A percentile compares a stretch with the other conserved stretches of the same genome.
phyloP scores from a whole-genome alignment of 305 asterid species.

The Fraxinus ornus region DNA sequence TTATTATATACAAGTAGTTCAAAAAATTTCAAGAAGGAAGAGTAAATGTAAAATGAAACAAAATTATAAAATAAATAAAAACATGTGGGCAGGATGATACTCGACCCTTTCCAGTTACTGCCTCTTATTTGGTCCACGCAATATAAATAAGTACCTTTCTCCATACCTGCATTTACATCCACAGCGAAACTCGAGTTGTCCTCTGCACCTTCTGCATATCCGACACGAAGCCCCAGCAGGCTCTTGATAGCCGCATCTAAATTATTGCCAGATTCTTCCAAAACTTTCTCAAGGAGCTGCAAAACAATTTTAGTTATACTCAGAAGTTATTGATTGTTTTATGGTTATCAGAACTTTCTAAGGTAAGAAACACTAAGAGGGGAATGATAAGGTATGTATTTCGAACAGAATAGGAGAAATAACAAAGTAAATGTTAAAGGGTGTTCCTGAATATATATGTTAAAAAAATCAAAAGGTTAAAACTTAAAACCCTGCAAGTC shows the following conservation, averaged over 20 bases:
- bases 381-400: neutral
- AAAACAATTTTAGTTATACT: conserved; percentile 1
- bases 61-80: neutral
- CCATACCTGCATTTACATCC: conserved; percentile 31
- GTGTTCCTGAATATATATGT: neutral
- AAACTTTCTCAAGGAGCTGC: conserved; percentile 61
- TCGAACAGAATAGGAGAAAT: neutral
- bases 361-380: neutral
- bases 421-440: neutral
- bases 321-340: neutral
- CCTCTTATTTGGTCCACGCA: neutral
- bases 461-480: neutral
- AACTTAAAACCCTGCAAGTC: neutral
- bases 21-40: neutral
- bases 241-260: conserved; percentile 57
- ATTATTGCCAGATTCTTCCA: conserved; percentile 55
- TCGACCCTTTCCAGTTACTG: neutral
- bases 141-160: conserved; percentile 36
- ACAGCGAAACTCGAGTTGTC: conserved; percentile 31
- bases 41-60: neutral
- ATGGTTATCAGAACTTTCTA: neutral
- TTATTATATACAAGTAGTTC: neutral
- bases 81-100: neutral
- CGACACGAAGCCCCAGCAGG: conserved; percentile 49
- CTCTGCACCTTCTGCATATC: conserved; percentile 19